Evolutionary conservation across 2,329 filamentous ascomycete genomes (phyloP), one percentile per base, ranked within the genome.

Genomic region (Pyricularia pennisetigena): DNA sequence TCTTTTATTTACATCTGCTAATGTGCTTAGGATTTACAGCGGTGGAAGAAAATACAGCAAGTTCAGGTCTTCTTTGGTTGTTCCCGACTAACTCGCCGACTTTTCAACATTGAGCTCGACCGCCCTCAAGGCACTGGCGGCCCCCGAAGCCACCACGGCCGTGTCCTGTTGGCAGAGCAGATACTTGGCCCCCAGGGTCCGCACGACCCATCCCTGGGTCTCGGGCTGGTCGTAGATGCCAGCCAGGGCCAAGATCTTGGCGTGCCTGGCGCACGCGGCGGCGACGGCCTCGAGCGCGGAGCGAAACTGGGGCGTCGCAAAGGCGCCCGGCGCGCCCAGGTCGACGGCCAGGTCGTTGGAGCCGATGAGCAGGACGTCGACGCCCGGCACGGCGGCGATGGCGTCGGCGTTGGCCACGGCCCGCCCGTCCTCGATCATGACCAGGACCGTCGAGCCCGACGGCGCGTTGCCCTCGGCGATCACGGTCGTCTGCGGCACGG

Each of bases 261-360:
- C 77, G 1, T 70, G 71, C 70, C 74, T 76, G 16, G 72, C 74
- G 35, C 67, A 68, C 26, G 74, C 76, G 20, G 77, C 77, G 9
- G 70, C 66, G 16, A 76, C 73, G 72, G 74, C 68, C 57, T 73
- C 66, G 62, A 75, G 76, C 9, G 71, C 29, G 2, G 61, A 65
- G 5, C 28, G 28, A 23, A 69, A 24, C 3, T 61, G 20, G 3
- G 73, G 70, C 68, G 76, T 65, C 49, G 80, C 78, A 68, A 78
- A 80, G 62, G 79, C 72, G 2, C 79, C 79, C 0, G 78, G 78
- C 32, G 80, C 78, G 4, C 78, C 79, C 71, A 81, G 72, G 59
- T 80, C 79, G 1, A 76, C 74, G 26, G 72, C 75, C 66, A 81
- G 72, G 68, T 81, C 79, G 67, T 79, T 80, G 3, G 78, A 76